phyloP scores from a whole-genome alignment of 441 rosid species.

The Eugenia klotzschiana region DNA sequence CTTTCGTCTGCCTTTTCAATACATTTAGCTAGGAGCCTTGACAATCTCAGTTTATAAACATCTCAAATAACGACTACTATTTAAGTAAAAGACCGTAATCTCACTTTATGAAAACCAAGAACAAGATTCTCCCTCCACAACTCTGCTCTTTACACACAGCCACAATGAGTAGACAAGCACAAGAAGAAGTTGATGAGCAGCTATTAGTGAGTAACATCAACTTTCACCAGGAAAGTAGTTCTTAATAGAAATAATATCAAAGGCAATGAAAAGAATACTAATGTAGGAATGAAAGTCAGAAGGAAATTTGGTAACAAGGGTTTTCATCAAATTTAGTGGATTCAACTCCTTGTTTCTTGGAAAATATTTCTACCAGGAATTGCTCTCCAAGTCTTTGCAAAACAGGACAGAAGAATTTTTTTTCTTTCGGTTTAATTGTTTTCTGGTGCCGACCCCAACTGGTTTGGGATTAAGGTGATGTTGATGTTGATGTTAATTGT shows the following conservation, averaged over 20 bases:
- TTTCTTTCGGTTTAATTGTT: not conserved
- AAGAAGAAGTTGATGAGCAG: not conserved
- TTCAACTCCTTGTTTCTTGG: not conserved
- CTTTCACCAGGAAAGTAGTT: not conserved
- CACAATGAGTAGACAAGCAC: not conserved
- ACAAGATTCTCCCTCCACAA: not conserved
- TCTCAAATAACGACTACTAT: not conserved
- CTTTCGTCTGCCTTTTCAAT: not conserved
- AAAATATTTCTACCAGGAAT: not conserved
- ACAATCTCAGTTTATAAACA: not conserved
- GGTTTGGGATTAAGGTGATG: no score
- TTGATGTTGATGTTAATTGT: no score
- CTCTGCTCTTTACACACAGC: not conserved
- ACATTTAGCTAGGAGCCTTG: not conserved
- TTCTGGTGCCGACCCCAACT: no score
- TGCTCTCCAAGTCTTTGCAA: not conserved
- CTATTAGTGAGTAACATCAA: not conserved
- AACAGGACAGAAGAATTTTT: not conserved
- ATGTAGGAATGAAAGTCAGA: not conserved
- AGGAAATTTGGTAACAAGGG: no score
- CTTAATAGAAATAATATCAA: not conserved
- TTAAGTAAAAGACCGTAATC: not conserved
- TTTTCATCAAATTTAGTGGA: not conserved
- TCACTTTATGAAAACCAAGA: not conserved
- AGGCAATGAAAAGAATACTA: not conserved